Base-by-base conservation (phyloP, 345 rosid genomes). In the Eucalyptus shirleyi region DNA sequence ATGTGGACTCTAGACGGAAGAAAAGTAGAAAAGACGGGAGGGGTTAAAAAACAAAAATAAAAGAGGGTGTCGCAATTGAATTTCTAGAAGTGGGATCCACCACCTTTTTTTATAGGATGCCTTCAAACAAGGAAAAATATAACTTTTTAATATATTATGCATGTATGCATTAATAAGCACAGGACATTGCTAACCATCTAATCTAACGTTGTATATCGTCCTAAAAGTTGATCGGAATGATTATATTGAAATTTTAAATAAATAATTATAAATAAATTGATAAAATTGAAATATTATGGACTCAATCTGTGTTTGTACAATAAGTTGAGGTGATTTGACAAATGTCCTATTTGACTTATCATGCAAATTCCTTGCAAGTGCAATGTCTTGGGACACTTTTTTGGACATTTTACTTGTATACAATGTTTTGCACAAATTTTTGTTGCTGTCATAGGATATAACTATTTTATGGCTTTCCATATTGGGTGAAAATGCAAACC, bases 11-110 rank as follows among this genome's bases (percentile, higher is more conserved):
- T 77, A 30, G 24, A 49, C 23, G 8, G 59, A 49, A 26, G 53
- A 86, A 86, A 44, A 86, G 87, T 28, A 45, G 59, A 86, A 49
- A 86, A 11, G 83, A 18, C 26, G 16, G 2, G 5, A 12, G 47
- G 47, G 8, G 0, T 37, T 3, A 3, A 23, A 21, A 21, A 77
- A 15, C 6, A 2, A n/a, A 65, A 4, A 65, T 18, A 32, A 65
- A n/a, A 16, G 37, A n/a, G 11, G 77, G 77, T n/a, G 77, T 8
- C 30, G 17, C 85, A 40, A 77, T 77, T 40, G 85, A 21, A 77
- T 77, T 77, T 91, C 92, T 69, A 15, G 83, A 91, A 44, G 88
- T 87, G 88, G 91, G 92, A 65, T 90, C 90, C 91, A 88, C 83
- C 44, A n/a, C 4, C 50, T 49, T 49, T 86, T 90, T 72, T 56